phyloP scores from a whole-genome alignment of 2,329 filamentous ascomycete genomes.

The Lomentospora prolificans region DNA sequence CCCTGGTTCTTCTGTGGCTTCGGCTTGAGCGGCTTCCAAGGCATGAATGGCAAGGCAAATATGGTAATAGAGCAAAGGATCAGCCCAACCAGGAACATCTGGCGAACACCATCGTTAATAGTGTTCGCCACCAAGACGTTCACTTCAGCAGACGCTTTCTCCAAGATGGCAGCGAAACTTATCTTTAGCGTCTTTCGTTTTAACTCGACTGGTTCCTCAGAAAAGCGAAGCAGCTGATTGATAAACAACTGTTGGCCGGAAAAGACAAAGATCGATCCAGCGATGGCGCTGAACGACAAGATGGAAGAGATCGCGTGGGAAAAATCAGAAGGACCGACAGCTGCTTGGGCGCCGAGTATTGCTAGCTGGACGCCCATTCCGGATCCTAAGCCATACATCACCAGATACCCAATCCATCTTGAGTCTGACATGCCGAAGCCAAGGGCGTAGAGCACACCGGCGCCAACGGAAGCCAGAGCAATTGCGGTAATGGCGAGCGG shows the following conservation, averaged over 20 bases:
- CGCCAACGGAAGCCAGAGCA: constrained; percentile 25
- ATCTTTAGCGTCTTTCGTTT: not conserved
- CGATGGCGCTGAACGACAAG: constrained; percentile 30
- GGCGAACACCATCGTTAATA: not conserved
- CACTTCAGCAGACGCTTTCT: not conserved
- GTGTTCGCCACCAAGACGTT: not conserved
- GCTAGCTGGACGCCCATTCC: constrained; percentile 32
- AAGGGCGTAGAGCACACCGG: constrained; percentile 32
- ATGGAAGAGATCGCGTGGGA: constrained; percentile 31
- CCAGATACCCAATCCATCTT: constrained; percentile 36
- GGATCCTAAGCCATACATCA: constrained; percentile 29
- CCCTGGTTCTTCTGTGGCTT: not conserved
- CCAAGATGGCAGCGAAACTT: not conserved
- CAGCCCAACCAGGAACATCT: not conserved
- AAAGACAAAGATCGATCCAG: constrained; percentile 36
- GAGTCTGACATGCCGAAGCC: constrained; percentile 19
- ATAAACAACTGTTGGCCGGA: not conserved
- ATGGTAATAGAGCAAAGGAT: not conserved
- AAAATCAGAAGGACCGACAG: constrained; percentile 28
- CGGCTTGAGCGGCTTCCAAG: not conserved
- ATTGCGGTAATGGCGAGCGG: constrained; percentile 30
- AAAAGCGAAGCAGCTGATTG: not conserved
- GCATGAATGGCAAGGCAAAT: not conserved
- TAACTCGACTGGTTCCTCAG: not conserved
- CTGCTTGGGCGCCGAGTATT: constrained; percentile 31